These are phyloP conservation scores for Stagonosporopsis chrysanthemi DNA, from an alignment of 2,329 filamentous ascomycete genomes.

Conservation along the genomic window DNA sequence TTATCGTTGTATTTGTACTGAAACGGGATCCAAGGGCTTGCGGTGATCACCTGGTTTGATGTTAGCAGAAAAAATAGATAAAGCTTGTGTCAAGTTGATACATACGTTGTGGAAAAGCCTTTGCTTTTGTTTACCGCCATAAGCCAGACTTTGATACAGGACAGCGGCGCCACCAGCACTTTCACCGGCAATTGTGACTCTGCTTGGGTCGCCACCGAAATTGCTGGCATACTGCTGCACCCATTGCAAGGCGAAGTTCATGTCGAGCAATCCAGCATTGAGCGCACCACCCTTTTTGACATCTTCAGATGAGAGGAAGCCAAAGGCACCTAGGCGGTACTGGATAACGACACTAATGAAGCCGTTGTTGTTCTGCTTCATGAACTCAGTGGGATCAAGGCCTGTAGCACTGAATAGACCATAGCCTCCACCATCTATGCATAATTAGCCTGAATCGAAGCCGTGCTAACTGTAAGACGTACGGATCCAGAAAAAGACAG, in stretches of 20 bases:
- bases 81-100: slow-evolving; percentile 24
- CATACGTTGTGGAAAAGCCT: slow-evolving; percentile 43
- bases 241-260: slow-evolving; percentile 68
- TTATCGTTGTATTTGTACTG: slow-evolving; percentile 44
- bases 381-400: slow-evolving; percentile 43
- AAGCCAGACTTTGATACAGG: slow-evolving; percentile 50
- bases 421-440: slow-evolving; percentile 52
- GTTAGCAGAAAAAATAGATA: slow-evolving; percentile 27
- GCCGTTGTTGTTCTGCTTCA: slow-evolving; percentile 54
- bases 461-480: slow-evolving; percentile 20
- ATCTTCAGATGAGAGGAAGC: slow-evolving; percentile 67
- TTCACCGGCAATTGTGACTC: slow-evolving; percentile 68
- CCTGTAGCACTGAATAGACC: slow-evolving; percentile 41
- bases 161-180: slow-evolving; percentile 69
- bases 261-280: slow-evolving; percentile 71
- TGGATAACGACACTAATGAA: slow-evolving; percentile 68
- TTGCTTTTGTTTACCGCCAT: slow-evolving; percentile 47
- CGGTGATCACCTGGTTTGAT: slow-evolving; percentile 35
- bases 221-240: slow-evolving; percentile 64
- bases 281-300: slow-evolving; percentile 64
- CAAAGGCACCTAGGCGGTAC: slow-evolving; percentile 68
- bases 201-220: slow-evolving; percentile 62
- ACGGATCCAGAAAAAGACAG: slow-evolving; percentile 64
- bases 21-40: slow-evolving; percentile 43
- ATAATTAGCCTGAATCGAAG: slow-evolving; percentile 31